A percentile compares a stretch with the other conserved stretches of the same genome.
Evolutionary conservation across 1,139 yeast species (phyloP).

Genomic region (Sugiyamaella pinicola): DNA sequence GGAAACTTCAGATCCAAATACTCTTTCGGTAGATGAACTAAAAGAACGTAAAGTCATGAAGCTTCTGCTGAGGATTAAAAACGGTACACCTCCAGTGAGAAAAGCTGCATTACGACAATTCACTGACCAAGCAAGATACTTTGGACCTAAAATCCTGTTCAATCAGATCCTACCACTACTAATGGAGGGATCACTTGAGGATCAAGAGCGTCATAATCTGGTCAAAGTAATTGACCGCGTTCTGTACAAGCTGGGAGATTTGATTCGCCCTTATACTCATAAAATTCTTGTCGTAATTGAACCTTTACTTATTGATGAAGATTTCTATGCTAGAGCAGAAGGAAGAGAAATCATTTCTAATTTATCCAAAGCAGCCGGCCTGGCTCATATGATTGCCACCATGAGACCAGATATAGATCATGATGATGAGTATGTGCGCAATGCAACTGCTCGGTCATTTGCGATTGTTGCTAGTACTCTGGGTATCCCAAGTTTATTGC

Average conservation of each 20-base stretch:
- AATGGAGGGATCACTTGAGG: constrained; percentile 71
- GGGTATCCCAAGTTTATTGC: constrained; percentile 71
- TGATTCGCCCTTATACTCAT: constrained; percentile 72
- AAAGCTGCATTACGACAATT: constrained; percentile 71
- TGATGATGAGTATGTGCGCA: constrained; percentile 79
- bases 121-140: constrained; percentile 61
- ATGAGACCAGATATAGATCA: constrained; percentile 83
- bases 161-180: constrained; percentile 72
- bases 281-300: constrained; percentile 72
- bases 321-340: constrained; percentile 68
- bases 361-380: constrained; percentile 79
- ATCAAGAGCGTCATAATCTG: constrained; percentile 79
- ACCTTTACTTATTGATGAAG: constrained; percentile 82
- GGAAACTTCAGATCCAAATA: constrained; percentile 40
- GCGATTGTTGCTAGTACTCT: constrained; percentile 84
- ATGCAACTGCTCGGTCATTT: constrained; percentile 73
- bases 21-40: constrained; percentile 54
- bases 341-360: constrained; percentile 79
- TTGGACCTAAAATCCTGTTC: constrained; percentile 73
- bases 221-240: constrained; percentile 76
- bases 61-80: constrained; percentile 68
- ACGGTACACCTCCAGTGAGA: constrained; percentile 69
- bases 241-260: constrained; percentile 62
- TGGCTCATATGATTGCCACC: constrained; percentile 73
- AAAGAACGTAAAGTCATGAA: constrained; percentile 65